These are phyloP conservation scores for Smallanthus sonchifolius DNA, from an alignment of 129 eudicot genomes.

Conservation along the genomic window DNA sequence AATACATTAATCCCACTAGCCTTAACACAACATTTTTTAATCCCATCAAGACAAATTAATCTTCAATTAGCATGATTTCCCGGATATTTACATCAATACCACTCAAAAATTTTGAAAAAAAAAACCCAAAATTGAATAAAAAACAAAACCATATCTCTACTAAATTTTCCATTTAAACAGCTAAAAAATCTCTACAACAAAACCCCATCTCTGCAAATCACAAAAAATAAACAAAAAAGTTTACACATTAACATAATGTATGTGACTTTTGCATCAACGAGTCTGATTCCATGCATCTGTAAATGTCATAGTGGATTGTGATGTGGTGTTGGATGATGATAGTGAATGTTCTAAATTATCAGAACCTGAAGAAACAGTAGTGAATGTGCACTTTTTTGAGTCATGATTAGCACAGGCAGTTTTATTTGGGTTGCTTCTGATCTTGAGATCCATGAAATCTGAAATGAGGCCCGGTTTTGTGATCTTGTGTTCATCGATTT, in stretches of 20 bases:
- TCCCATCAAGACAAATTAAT: conserved; percentile 17
- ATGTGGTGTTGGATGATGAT: conserved; percentile 45
- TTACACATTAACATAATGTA: conserved; percentile 24
- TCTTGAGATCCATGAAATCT: conserved; percentile 81
- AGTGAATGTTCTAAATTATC: conserved; percentile 35
- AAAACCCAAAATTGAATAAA: not conserved
- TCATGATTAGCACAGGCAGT: conserved; percentile 18
- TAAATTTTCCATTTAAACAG: conserved; percentile 7
- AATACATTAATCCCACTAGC: conserved; percentile 23
- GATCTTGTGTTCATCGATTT: conserved; percentile 34
- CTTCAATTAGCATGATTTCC: conserved; percentile 9
- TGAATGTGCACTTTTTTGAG: conserved; percentile 22
- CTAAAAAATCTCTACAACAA: conserved; percentile 14
- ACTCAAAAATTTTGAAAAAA: not conserved
- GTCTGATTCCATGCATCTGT: conserved; percentile 53
- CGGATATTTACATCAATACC: not conserved
- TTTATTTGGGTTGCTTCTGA: conserved; percentile 41
- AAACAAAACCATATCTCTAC: conserved; percentile 1
- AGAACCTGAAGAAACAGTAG: conserved; percentile 43
- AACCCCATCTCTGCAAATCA: not conserved
- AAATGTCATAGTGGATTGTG: conserved; percentile 62
- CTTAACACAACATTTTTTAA: not conserved
- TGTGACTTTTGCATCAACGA: conserved; percentile 8
- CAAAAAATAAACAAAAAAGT: conserved; percentile 11
- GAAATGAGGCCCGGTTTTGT: conserved; percentile 86